A percentile compares a stretch with the other conserved stretches of the same genome.
phyloP scores from a whole-genome alignment of 2,329 filamentous ascomycete genomes.

The Xylariaceae sp. region DNA sequence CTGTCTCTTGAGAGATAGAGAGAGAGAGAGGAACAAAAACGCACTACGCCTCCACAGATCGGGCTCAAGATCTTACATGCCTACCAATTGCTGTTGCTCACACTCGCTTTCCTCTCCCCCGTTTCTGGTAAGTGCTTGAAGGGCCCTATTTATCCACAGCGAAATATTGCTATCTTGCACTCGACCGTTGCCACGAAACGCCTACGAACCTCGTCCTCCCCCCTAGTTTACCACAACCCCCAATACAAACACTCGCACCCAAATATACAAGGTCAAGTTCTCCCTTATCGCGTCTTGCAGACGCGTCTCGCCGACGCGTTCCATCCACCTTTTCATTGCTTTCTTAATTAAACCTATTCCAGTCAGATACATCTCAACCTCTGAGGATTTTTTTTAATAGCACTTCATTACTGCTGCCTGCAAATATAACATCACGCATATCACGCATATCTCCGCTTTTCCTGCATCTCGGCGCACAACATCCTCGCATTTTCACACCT shows the following conservation, averaged over 20 bases:
- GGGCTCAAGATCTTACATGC: constrained; percentile 46
- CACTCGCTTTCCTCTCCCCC: constrained; percentile 18
- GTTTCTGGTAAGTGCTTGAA: constrained; percentile 34
- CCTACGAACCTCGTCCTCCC: too few species aligned
- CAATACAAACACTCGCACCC: too few species aligned
- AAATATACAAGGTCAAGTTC: too few species aligned
- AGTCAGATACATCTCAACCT: too few species aligned
- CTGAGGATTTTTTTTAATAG: too few species aligned
- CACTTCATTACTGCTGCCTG: too few species aligned
- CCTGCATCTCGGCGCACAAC: neutral
- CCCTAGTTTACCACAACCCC: too few species aligned
- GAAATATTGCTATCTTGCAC: neutral
- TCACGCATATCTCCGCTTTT: neutral
- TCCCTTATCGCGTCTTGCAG: too few species aligned
- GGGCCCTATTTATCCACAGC: neutral
- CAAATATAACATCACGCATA: neutral
- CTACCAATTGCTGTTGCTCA: constrained; percentile 43
- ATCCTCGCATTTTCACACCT: neutral
- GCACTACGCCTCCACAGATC: constrained; percentile 34
- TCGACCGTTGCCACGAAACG: too few species aligned
- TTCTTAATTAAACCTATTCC: too few species aligned
- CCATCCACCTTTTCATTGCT: too few species aligned
- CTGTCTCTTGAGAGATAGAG: constrained; percentile 18
- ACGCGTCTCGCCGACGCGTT: too few species aligned
- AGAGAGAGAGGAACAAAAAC: constrained; percentile 21